Evolutionary conservation across 148 eudicot genomes (phyloP), one percentile per base, ranked within the genome.

Genomic region (Polygonum maritimum): DNA sequence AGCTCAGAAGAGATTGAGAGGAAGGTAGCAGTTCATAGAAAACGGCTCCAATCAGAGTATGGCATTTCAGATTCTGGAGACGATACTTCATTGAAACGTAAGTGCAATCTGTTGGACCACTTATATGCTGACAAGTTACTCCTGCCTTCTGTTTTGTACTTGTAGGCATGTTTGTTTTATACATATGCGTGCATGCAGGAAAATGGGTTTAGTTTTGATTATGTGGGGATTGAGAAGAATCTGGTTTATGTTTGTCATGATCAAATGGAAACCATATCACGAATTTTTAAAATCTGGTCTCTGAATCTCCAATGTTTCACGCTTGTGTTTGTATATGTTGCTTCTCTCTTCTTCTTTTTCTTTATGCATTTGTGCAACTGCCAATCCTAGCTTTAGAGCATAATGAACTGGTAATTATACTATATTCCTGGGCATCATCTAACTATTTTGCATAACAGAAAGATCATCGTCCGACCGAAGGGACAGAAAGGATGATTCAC

Each of bases 1-100:
- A 92, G 82, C 82, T 33, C 76, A 7, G 97, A 88, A 71, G 98
- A 95, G 83, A 85, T 92, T 54, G 98, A 95, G 79, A 82, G 75
- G 79, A 92, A 92, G 85, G 94, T 92, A 70, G 86, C 92, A 78
- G 67, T 75, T 22, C 86, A 87, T 75, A 82, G 91, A 73, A 86
- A 83, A 79, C 88, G 79, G 41, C 83, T 95, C 15, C 88, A 82
- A 78, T 84, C 88, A 74, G 96, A 92, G 45, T 95, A 88, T 75
- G 97, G 97, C 33, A 36, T 95, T 69, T 80, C 82, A 48, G 83
- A 84, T 85, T 83, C 85, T 39, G 80, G 39, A 70, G 89, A 87
- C 48, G 82, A 86, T 82, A 72, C 77, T 78, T 77, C 90, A 47
- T 78, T 54, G 77, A 87, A 75, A 80, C 88, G 98, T 95, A 90